phyloP scores from a whole-genome alignment of 164 flowering plant species.

The Umbilicus rupestris region DNA sequence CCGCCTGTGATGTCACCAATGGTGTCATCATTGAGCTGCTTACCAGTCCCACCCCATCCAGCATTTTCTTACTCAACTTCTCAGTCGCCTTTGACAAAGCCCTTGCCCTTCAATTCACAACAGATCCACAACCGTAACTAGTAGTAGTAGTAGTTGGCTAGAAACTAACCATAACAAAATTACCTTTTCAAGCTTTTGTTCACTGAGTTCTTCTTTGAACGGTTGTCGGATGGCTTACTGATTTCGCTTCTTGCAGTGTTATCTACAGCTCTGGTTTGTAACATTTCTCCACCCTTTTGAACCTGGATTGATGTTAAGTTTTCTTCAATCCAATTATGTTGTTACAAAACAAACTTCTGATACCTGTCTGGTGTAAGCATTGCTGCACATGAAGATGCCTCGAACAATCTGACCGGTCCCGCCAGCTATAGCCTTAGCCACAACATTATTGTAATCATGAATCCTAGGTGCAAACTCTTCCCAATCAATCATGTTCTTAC shows the following conservation, averaged over 20 bases:
- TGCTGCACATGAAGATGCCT: constrained; percentile 73
- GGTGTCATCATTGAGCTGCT: constrained; percentile 57
- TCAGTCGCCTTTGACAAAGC: constrained; percentile 73
- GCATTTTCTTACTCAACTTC: constrained; percentile 59
- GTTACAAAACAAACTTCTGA: too few species aligned
- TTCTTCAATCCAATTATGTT: too few species aligned
- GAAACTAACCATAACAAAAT: too few species aligned
- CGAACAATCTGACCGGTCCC: constrained; percentile 80
- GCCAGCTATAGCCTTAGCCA: constrained; percentile 75
- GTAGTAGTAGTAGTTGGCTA: too few species aligned
- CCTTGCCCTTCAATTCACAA: constrained; percentile 37
- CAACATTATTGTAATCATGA: constrained; percentile 53
- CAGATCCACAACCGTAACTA: too few species aligned
- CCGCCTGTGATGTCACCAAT: constrained; percentile 54
- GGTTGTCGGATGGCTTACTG: constrained; percentile 14
- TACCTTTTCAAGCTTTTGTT: constrained; percentile 64
- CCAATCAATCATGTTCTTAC: constrained; percentile 41
- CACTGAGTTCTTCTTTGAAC: constrained; percentile 30
- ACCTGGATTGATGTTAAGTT: too few species aligned
- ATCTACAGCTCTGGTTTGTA: constrained; percentile 23
- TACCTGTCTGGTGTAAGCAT: constrained; percentile 63
- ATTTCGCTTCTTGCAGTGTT: constrained; percentile 15
- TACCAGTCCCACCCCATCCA: constrained; percentile 45
- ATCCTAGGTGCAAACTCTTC: constrained; percentile 67
- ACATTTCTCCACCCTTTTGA: constrained; percentile 66